These are phyloP conservation scores for Cladorrhinum samala DNA, from an alignment of 495 filamentous ascomycete species.

Conservation along the genomic window DNA sequence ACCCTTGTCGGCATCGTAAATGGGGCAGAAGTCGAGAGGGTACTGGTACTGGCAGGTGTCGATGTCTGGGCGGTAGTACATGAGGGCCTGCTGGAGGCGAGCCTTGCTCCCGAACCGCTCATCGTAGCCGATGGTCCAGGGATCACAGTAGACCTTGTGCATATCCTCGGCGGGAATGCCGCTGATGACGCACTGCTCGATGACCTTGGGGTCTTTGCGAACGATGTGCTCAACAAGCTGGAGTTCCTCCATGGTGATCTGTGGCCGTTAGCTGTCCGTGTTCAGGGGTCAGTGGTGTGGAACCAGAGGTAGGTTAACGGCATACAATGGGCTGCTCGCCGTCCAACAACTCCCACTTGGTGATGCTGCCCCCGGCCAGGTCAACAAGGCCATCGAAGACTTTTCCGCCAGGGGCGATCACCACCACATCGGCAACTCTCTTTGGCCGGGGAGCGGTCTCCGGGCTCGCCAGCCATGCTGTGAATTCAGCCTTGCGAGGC, in stretches of 20 bases:
- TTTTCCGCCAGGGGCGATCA: slow-evolving; percentile 71
- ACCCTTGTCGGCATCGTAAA: slow-evolving; percentile 78
- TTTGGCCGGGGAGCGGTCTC: slow-evolving; percentile 56
- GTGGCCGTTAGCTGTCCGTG: slow-evolving; percentile 11
- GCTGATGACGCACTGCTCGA: slow-evolving; percentile 83
- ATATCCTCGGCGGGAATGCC: slow-evolving; percentile 85
- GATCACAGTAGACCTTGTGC: slow-evolving; percentile 83
- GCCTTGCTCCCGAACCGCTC: slow-evolving; percentile 77
- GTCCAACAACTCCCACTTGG: slow-evolving; percentile 68
- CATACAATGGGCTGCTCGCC: slow-evolving; percentile 77
- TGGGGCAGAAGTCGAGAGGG: slow-evolving; percentile 91
- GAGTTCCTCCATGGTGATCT: slow-evolving; percentile 94
- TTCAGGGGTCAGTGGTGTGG: not conserved
- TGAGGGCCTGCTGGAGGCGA: slow-evolving; percentile 85
- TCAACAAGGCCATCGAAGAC: slow-evolving; percentile 85
- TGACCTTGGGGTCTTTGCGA: slow-evolving; percentile 78
- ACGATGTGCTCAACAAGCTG: slow-evolving; percentile 78
- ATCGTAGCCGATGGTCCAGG: slow-evolving; percentile 95
- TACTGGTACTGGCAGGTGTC: slow-evolving; percentile 90
- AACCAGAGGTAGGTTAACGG: not conserved
- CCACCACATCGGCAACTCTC: slow-evolving; percentile 77
- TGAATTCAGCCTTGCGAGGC: slow-evolving; percentile 83
- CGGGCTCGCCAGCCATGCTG: slow-evolving; percentile 67
- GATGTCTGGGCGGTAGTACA: slow-evolving; percentile 86
- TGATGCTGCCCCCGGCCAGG: slow-evolving; percentile 61